A percentile compares a stretch with the other conserved stretches of the same genome.
Evolutionary conservation across 768 basidiomycete genomes (phyloP).

Genomic region (Suillus sp.): DNA sequence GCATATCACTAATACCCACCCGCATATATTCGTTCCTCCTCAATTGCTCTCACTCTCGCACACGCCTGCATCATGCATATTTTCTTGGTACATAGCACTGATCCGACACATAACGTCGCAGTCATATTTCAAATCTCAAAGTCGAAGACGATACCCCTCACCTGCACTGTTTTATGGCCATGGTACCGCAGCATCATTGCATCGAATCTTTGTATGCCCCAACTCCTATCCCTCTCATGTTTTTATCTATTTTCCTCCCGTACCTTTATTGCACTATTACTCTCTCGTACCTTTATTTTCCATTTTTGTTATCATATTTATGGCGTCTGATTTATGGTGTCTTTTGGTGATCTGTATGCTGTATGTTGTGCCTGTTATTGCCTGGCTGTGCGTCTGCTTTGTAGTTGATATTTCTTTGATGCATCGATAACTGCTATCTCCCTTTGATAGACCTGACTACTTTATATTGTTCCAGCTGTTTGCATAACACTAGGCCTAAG

Average conservation of each 20-base stretch:
- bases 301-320: background rate
- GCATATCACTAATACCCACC: background rate
- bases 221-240: background rate
- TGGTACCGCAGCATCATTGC: background rate
- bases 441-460: no score
- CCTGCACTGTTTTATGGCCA: slow-evolving; percentile 5
- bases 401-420: slow-evolving; percentile 5
- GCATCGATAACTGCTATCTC: background rate
- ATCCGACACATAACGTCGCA: background rate
- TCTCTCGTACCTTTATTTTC: background rate
- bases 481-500: no score
- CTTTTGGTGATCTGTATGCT: background rate
- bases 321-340: background rate
- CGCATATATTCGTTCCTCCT: background rate
- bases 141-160: slow-evolving; percentile 6
- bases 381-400: background rate
- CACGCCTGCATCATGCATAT: background rate
- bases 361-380: background rate
- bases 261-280: background rate
- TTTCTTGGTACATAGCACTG: background rate
- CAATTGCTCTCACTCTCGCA: background rate
- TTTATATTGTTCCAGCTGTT: no score
- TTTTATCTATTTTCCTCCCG: background rate
- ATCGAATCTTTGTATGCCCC: slow-evolving; percentile 1
- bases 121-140: background rate